phyloP scores from a whole-genome alignment of 225 moss, liverwort and hornwort genomes.

The Bryoerythrophyllum caledonicum region DNA sequence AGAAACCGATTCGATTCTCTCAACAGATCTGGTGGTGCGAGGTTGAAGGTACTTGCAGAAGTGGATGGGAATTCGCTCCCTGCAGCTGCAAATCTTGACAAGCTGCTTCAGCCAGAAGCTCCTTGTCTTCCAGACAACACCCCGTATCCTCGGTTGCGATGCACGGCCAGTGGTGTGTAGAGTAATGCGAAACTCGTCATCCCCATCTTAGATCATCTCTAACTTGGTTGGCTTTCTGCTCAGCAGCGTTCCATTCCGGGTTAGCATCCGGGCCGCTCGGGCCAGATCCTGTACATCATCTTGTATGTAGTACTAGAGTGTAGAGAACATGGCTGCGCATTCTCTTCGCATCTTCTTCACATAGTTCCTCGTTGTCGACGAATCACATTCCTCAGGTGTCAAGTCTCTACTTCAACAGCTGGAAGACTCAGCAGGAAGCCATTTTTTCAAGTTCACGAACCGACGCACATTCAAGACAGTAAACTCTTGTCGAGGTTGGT shows the following conservation, averaged over 20 bases:
- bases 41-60: slow-evolving; percentile 45
- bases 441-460: not conserved
- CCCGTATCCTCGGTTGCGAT: slow-evolving; percentile 18
- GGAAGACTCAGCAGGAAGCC: not conserved
- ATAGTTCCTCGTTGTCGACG: not conserved
- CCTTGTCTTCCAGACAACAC: slow-evolving; percentile 12
- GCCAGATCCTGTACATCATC: slow-evolving; percentile 40
- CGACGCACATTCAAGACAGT: not conserved
- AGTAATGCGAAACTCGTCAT: not conserved
- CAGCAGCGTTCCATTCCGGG: slow-evolving; percentile 43
- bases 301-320: slow-evolving; percentile 15
- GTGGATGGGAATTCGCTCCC: slow-evolving; percentile 49
- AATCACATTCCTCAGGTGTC: not conserved
- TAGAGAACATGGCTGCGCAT: slow-evolving; percentile 1
- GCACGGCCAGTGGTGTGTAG: slow-evolving; percentile 30
- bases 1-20: slow-evolving; percentile 19
- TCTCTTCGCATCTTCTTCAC: not conserved
- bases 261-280: slow-evolving; percentile 43
- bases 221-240: slow-evolving; percentile 35
- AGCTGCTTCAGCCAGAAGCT: slow-evolving; percentile 12
- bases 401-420: not conserved
- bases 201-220: slow-evolving; percentile 5
- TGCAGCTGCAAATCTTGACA: slow-evolving; percentile 21
- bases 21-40: slow-evolving; percentile 20
- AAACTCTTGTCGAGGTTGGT: not conserved